These are phyloP conservation scores for Termitomyces sp. DNA, from an alignment of 768 basidiomycete species.

Conservation along the genomic window DNA sequence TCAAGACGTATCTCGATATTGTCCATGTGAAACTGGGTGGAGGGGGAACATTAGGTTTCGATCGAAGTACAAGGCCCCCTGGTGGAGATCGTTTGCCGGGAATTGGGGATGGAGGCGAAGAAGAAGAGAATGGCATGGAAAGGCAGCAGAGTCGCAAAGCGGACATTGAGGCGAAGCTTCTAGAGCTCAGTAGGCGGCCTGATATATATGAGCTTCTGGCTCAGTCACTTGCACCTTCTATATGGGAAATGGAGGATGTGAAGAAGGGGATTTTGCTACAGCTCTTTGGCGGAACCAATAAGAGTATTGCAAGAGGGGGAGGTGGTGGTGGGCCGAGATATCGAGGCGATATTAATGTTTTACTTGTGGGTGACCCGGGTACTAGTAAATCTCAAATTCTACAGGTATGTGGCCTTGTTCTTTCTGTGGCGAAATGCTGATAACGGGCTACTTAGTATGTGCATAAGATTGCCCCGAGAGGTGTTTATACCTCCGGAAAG, in stretches of 20 bases:
- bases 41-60: conserved; percentile 68
- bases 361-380: conserved; percentile 97
- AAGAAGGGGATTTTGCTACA: conserved; percentile 98
- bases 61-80: conserved; percentile 68
- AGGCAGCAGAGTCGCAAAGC: conserved; percentile 45
- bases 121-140: conserved; percentile 44
- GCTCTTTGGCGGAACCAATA: conserved; percentile 97
- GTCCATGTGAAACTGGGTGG: conserved; percentile 83
- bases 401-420: conserved; percentile 45
- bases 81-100: conserved; percentile 68
- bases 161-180: conserved; percentile 76
- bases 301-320: conserved; percentile 87
- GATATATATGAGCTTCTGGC: conserved; percentile 88
- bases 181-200: conserved; percentile 62
- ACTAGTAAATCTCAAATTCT: conserved; percentile 95
- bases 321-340: conserved; percentile 96
- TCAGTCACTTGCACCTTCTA: conserved; percentile 85
- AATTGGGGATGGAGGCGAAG: conserved; percentile 64
- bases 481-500: conserved; percentile 97
- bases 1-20: conserved; percentile 97
- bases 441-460: conserved; percentile 63
- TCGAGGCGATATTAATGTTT: conserved; percentile 95
- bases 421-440: not conserved
- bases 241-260: conserved; percentile 98
- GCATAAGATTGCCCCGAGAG: conserved; percentile 96